phyloP scores from a whole-genome alignment of 2,329 filamentous ascomycete species.

The Pestalotiopsis sp. region DNA sequence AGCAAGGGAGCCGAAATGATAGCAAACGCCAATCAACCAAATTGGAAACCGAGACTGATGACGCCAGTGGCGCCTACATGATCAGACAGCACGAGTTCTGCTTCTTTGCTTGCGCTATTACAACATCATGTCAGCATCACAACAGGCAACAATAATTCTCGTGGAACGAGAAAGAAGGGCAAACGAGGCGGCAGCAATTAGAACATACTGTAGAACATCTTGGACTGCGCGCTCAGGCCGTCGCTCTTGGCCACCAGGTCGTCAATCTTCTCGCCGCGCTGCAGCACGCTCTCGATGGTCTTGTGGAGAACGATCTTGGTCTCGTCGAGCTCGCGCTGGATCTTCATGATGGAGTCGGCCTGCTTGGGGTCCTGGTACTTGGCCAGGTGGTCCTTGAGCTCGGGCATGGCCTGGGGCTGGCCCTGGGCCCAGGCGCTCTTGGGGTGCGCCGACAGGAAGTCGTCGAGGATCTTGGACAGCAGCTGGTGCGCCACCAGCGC shows the following conservation, averaged over 20 bases:
- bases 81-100: constrained; percentile 76
- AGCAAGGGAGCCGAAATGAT: constrained; percentile 7
- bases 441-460: constrained; percentile 80
- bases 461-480: constrained; percentile 83
- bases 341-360: constrained; percentile 92
- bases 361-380: constrained; percentile 85
- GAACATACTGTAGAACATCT: constrained; percentile 89
- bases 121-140: constrained; percentile 18
- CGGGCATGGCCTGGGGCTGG: constrained; percentile 64
- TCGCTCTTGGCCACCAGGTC: constrained; percentile 92
- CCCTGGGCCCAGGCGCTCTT: constrained; percentile 66
- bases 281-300: constrained; percentile 86
- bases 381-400: constrained; percentile 74
- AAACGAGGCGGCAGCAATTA: not conserved
- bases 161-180: not conserved
- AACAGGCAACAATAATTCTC: not conserved
- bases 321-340: constrained; percentile 95
- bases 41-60: not conserved
- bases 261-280: constrained; percentile 96
- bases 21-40: constrained; percentile 12
- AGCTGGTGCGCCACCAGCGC: constrained; percentile 82
- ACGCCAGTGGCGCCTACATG: constrained; percentile 54
- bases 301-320: constrained; percentile 97
- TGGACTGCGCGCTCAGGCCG: constrained; percentile 86
- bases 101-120: constrained; percentile 70